These are phyloP conservation scores for Colletotrichum sp. DNA, from an alignment of 2,329 filamentous ascomycete species.

Conservation along the genomic window DNA sequence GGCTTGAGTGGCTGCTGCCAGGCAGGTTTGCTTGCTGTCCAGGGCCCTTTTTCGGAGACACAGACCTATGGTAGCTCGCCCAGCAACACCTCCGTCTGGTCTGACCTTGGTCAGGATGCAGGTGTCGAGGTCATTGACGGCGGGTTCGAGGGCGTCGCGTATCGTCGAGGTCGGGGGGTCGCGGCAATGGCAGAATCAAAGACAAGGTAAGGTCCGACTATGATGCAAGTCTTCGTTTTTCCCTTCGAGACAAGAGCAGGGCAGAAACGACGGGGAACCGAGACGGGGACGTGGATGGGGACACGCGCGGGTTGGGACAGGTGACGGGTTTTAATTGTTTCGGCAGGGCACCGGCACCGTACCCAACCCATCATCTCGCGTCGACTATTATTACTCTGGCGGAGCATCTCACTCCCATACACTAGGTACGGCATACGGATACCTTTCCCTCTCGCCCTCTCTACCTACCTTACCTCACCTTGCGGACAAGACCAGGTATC, in stretches of 20 bases:
- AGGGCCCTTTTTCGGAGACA: constrained; percentile 18
- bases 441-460: not conserved
- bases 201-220: not conserved
- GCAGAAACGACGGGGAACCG: not conserved
- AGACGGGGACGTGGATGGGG: not conserved
- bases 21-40: constrained; percentile 3
- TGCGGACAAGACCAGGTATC: not conserved
- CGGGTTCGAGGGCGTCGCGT: not conserved
- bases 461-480: not conserved
- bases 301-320: constrained; percentile 8
- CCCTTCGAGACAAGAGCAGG: not conserved
- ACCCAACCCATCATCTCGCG: constrained; percentile 18
- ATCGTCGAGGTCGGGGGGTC: not conserved
- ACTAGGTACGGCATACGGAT: not conserved
- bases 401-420: not conserved
- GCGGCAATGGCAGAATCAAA: not conserved
- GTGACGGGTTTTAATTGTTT: constrained; percentile 22
- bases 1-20: not conserved
- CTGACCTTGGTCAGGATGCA: constrained; percentile 7
- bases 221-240: not conserved
- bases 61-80: constrained; percentile 45
- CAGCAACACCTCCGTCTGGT: constrained; percentile 25
- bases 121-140: constrained; percentile 15
- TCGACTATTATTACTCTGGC: constrained; percentile 1
- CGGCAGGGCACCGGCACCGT: constrained; percentile 9